Base-by-base conservation (phyloP, 768 basidiomycete genomes). In the Candolleomyces eurysporus region DNA sequence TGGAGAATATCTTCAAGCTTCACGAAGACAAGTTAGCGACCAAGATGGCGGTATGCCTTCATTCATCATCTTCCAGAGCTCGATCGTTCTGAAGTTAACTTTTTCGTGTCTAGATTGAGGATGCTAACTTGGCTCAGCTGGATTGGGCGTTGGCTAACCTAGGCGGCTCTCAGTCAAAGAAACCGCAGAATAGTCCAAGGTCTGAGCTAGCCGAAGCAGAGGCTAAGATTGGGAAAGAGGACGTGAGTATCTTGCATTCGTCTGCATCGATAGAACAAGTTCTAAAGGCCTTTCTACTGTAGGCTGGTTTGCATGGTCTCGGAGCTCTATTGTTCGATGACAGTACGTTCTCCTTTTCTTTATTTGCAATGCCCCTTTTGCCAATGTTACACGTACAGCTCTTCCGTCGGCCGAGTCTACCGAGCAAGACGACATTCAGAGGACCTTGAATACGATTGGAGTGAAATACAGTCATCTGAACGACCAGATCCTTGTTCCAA, bases 1-100 rank as follows among this genome's bases (percentile, higher is more conserved):
- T 90, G 51, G 85, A 88, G 68, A 96, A 96, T 66, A 91, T 96
- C 40, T 94, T 96, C 75, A 84, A 79, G 64, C 77, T 94, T 31
- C 86, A 91, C 63, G 90, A 91, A 67, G 78, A 79, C 61, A 85
- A 79, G 16, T 76, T 88, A 9, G 83, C 89, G 42, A 94, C 91
- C 0, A 91, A 93, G 72, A 80, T 83, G 72, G 82, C 86, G 61
- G 92, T 92, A 75, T 61, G 84, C 71, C 19, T 13, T 56, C 2
- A 26, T 26, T 26, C 26, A 26, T 26, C 26, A 2, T 4, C 4
- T 2, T 57, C 19, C 32, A 32, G 48, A 36, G 39, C 11, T 42
- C 36, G 22, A 51, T 54, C 46, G 57, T 54, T 32, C 32, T 22
- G 11, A 11, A 8, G 16, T 14, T 54, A 32, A 17, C 40, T 40